Evolutionary conservation across 768 basidiomycete species (phyloP), one percentile per base, ranked within the genome.

Genomic region (Macrolepiota dolichaula): DNA sequence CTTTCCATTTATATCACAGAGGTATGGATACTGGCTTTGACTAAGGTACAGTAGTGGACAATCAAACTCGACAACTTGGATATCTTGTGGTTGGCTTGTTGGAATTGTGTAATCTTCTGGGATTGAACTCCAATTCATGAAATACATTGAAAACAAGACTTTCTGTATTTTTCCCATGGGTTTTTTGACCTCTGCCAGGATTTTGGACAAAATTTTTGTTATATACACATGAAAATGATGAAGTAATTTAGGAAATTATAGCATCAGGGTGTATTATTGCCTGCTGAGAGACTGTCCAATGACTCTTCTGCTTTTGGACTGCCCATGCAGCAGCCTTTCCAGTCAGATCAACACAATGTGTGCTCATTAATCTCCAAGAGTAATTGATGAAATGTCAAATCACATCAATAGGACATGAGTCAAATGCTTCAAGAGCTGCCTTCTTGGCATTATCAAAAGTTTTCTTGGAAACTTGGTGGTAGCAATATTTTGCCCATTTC

Each of bases 241-340:
- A 19, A 60, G 44, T 19, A 63, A 50, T 24, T 51, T 6, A n/a
- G n/a, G n/a, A n/a, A n/a, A n/a, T n/a, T n/a, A n/a, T n/a, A n/a
- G n/a, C n/a, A n/a, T n/a, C n/a, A n/a, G n/a, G n/a, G n/a, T n/a
- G n/a, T n/a, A n/a, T n/a, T n/a, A n/a, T n/a, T n/a, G n/a, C n/a
- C n/a, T 35, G 10, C 12, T 61, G 13, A 3, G 64, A 63, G 32
- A 76, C 66, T 29, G 58, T 25, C 4, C 69, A 57, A 59, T 79
- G 79, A 7, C 65, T 63, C 51, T 70, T 72, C 61, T 76, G 73
- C 66, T 74, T 72, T n/a, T n/a, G n/a, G n/a, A n/a, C n/a, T n/a
- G n/a, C n/a, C n/a, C n/a, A n/a, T n/a, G n/a, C n/a, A n/a, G 74
- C 76, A 27, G 74, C 74, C 40, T 72, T 71, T 11, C 76, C 74